These are phyloP conservation scores for Lecanosticta acicola DNA, from an alignment of 2,329 filamentous ascomycete species.

Conservation along the genomic window DNA sequence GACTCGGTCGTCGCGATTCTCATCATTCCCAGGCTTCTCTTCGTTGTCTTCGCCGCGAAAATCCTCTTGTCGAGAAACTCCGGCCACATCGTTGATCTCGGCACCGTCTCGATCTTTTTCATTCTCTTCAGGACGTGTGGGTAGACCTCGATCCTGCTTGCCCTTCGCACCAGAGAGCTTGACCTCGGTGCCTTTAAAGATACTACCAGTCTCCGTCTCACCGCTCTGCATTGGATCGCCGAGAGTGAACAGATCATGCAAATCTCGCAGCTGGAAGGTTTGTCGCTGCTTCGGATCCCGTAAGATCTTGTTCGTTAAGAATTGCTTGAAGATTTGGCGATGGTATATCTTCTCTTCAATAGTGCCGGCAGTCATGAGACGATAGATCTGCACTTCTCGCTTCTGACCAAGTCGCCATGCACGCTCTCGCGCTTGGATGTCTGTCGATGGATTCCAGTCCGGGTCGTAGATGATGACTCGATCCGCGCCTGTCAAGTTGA, in stretches of 20 bases:
- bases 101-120: slow-evolving; percentile 14
- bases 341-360: slow-evolving; percentile 99
- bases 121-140: slow-evolving; percentile 27
- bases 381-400: slow-evolving; percentile 89
- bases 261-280: slow-evolving; percentile 80
- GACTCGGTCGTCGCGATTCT: slow-evolving; percentile 62
- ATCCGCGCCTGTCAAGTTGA: slow-evolving; percentile 91
- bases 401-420: slow-evolving; percentile 96
- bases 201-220: slow-evolving; percentile 72
- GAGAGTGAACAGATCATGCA: slow-evolving; percentile 86
- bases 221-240: slow-evolving; percentile 56
- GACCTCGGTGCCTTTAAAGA: slow-evolving; percentile 86
- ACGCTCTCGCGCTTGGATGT: slow-evolving; percentile 88
- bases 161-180: slow-evolving; percentile 44
- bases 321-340: slow-evolving; percentile 97
- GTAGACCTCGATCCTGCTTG: slow-evolving; percentile 22
- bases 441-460: slow-evolving; percentile 97
- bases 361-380: slow-evolving; percentile 94
- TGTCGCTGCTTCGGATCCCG: slow-evolving; percentile 91
- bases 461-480: slow-evolving; percentile 97
- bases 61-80: slow-evolving; percentile 42
- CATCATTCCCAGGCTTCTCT: slow-evolving; percentile 10
- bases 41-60: slow-evolving; percentile 33
- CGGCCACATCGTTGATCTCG: slow-evolving; percentile 32
- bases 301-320: slow-evolving; percentile 91